Conservation (phyloP, 495 filamentous ascomycete species). For the Xylaria scruposa region DNA sequence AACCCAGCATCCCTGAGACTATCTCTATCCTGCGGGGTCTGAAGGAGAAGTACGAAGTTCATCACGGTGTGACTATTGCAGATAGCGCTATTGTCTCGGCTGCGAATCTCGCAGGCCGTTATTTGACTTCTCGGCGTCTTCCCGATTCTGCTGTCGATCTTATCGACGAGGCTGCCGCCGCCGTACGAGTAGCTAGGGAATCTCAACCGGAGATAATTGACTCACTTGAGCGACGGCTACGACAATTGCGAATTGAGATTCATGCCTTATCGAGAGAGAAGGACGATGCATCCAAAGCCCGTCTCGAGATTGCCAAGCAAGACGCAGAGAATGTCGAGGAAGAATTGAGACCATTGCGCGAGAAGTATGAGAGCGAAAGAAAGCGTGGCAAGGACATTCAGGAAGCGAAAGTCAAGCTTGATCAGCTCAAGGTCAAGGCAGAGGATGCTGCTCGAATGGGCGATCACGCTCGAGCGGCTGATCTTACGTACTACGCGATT, state of each 20-base stretch:
- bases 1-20: slow-evolving; percentile 86
- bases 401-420: slow-evolving; percentile 94
- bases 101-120: slow-evolving; percentile 86
- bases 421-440: slow-evolving; percentile 83
- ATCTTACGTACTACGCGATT: slow-evolving; percentile 96
- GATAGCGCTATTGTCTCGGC: slow-evolving; percentile 92
- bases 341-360: slow-evolving; percentile 86
- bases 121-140: slow-evolving; percentile 86
- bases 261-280: slow-evolving; percentile 93
- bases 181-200: slow-evolving; percentile 91
- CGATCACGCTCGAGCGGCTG: slow-evolving; percentile 82
- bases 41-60: slow-evolving; percentile 96
- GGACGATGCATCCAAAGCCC: slow-evolving; percentile 85
- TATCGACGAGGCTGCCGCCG: slow-evolving; percentile 94
- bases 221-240: slow-evolving; percentile 83
- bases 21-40: slow-evolving; percentile 96
- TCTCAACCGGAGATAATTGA: slow-evolving; percentile 95
- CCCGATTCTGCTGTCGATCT: slow-evolving; percentile 97
- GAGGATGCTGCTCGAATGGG: slow-evolving; percentile 89
- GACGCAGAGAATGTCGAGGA: slow-evolving; percentile 92
- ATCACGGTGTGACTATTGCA: slow-evolving; percentile 95
- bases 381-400: slow-evolving; percentile 87
- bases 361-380: slow-evolving; percentile 95
- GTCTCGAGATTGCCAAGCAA: slow-evolving; percentile 80
- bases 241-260: slow-evolving; percentile 95